Evolutionary conservation across 2,329 filamentous ascomycete genomes (phyloP).

Genomic region (Cladobotryum mycophilum): DNA sequence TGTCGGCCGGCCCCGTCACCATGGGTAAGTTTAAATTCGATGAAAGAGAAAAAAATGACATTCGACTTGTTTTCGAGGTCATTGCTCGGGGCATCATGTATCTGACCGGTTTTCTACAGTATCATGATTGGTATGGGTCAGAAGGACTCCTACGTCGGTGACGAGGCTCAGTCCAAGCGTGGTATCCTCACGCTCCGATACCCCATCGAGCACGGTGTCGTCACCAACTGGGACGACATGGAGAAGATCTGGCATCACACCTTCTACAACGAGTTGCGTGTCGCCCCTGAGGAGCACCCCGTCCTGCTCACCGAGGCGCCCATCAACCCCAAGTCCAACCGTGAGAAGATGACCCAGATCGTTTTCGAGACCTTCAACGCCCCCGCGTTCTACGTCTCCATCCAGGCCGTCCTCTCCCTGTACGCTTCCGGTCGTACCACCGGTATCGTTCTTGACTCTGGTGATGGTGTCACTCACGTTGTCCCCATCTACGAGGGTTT

Average conservation of each 20-base stretch:
- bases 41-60: background rate
- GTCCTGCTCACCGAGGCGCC: constrained; percentile 98
- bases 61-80: background rate
- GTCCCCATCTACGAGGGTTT: constrained; percentile 99
- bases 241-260: constrained; percentile 99
- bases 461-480: constrained; percentile 99
- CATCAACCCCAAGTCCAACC: constrained; percentile 99
- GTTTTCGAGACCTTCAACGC: constrained; percentile 99
- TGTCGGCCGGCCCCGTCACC: constrained; percentile 98
- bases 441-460: constrained; percentile 99
- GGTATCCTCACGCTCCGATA: constrained; percentile 99
- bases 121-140: constrained; percentile 99
- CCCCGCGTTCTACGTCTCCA: constrained; percentile 99
- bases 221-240: constrained; percentile 99
- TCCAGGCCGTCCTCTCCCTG: constrained; percentile 97
- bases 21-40: constrained; percentile 69
- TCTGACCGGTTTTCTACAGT: constrained; percentile 44
- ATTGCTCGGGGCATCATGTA: background rate
- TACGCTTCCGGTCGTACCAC: constrained; percentile 99
- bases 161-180: constrained; percentile 99
- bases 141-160: constrained; percentile 99
- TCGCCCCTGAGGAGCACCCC: constrained; percentile 99
- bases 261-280: constrained; percentile 99
- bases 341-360: constrained; percentile 99
- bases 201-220: constrained; percentile 99